Percentiles rank a stretch among this genome's conserved stretches.
These are phyloP conservation scores for Tolypocladium nubicola DNA, from an alignment of 2,329 filamentous ascomycete species.

Conservation along the genomic window DNA sequence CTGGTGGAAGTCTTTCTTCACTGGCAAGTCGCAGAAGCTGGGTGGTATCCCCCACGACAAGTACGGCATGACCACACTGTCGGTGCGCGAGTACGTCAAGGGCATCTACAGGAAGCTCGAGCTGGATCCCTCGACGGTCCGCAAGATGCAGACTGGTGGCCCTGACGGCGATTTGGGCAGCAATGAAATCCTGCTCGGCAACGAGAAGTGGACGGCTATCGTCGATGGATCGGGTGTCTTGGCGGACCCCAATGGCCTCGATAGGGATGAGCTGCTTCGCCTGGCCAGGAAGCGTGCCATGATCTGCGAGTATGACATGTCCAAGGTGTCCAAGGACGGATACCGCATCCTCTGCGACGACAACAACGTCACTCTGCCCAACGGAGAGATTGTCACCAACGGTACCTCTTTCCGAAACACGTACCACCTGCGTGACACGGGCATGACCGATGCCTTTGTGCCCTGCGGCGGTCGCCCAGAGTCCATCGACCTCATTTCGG, in stretches of 20 bases:
- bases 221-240: conserved; percentile 96
- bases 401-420: conserved; percentile 96
- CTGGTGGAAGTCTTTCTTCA: conserved; percentile 99
- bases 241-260: conserved; percentile 81
- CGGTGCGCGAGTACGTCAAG: conserved; percentile 89
- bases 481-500: conserved; percentile 86
- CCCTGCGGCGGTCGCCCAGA: conserved; percentile 94
- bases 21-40: conserved; percentile 90
- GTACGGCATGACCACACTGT: conserved; percentile 97
- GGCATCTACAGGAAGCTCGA: conserved; percentile 96
- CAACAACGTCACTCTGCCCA: conserved; percentile 76
- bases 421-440: conserved; percentile 76
- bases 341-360: conserved; percentile 93
- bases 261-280: conserved; percentile 72
- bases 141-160: conserved; percentile 95
- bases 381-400: conserved; percentile 77
- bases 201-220: conserved; percentile 90
- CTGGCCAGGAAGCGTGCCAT: conserved; percentile 80
- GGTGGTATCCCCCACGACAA: conserved; percentile 93
- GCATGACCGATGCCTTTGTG: conserved; percentile 79
- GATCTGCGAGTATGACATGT: conserved; percentile 77
- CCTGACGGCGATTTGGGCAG: conserved; percentile 94
- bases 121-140: conserved; percentile 73
- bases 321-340: conserved; percentile 77
- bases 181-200: conserved; percentile 92